These are phyloP conservation scores for Tillandsia fasciculata DNA, from an alignment of 176 grass and related monocot species.

Conservation along the genomic window DNA sequence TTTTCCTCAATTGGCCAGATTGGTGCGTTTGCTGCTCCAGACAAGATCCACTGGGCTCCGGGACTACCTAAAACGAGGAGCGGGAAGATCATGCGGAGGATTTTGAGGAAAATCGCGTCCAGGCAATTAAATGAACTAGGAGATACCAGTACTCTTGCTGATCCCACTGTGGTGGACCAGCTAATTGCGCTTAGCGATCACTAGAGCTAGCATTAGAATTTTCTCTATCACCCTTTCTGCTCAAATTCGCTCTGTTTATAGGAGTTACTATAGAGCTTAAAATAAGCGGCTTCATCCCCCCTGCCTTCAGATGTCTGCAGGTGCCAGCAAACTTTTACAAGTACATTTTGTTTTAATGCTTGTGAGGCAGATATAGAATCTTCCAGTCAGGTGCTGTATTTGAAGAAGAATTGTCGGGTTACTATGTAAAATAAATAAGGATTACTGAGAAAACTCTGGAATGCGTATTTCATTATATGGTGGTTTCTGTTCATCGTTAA, in stretches of 20 bases:
- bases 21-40: slow-evolving; percentile 92
- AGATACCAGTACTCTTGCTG: slow-evolving; percentile 94
- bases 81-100: slow-evolving; percentile 97
- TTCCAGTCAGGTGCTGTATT: too few species aligned
- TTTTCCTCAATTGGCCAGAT: slow-evolving; percentile 32
- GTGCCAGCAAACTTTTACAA: too few species aligned
- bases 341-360: too few species aligned
- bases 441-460: too few species aligned
- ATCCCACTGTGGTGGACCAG: slow-evolving; percentile 73
- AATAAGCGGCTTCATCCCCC: too few species aligned
- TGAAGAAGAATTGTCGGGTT: too few species aligned
- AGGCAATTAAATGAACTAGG: slow-evolving; percentile 88
- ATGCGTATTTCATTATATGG: too few species aligned
- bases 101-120: slow-evolving; percentile 84
- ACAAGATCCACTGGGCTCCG: slow-evolving; percentile 97
- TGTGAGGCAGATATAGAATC: too few species aligned
- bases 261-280: too few species aligned
- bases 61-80: slow-evolving; percentile 96
- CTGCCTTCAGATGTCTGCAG: too few species aligned
- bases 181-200: slow-evolving; percentile 62
- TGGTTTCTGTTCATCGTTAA: too few species aligned
- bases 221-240: not conserved
- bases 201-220: slow-evolving; percentile 2
- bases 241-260: not conserved
- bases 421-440: too few species aligned